Base-by-base conservation (phyloP, 1,284 basidiomycete species). In the Exobasidium cylindrosporum region DNA sequence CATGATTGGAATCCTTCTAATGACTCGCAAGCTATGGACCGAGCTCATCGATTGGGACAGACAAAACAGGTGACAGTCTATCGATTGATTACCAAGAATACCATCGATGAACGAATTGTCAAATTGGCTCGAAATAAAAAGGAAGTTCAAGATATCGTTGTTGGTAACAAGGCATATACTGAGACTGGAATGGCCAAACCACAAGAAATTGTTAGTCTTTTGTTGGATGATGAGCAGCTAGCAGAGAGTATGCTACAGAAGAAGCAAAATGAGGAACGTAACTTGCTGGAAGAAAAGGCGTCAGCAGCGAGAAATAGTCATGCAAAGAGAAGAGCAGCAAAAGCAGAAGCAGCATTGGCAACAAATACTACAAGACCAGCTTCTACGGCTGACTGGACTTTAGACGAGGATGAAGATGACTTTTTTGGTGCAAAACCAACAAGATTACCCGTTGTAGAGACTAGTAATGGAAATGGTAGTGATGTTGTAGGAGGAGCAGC, bases 61-160 rank as follows among this genome's bases (percentile, higher is more conserved):
- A 98, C 94, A 11, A 90, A 93, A 66, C 96, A 99, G 83, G 96
- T 99, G 62, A 98, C 95, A 0, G 95, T 99, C 4, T 99, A 98
- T 81, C 89, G 96, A 44, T 84, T 99, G 58, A 96, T 99, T 76
- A 95, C 92, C 10, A 90, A 88, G 77, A 94, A 94, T 13, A 98
- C 96, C 0, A 97, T 99, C 77, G 96, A 99, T 80, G 95, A 99
- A 81, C 92, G 96, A 6, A 98, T 99, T 69, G 87, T 99, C 23
- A 91, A 85, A 44, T 61, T 76, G 11, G 68, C 73, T 32, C 61
- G 73, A 28, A 78, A 76, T 68, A 80, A 74, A 63, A 75, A 77
- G 61, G 70, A 73, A 65, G 72, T 73, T 6, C 96, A 98, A 87
- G 96, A 99, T 77, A 96, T 98, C 67, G 96, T 99, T 65, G 96